phyloP scores from a whole-genome alignment of 2,329 filamentous ascomycete genomes.

The Pseudogymnoascus sp. region DNA sequence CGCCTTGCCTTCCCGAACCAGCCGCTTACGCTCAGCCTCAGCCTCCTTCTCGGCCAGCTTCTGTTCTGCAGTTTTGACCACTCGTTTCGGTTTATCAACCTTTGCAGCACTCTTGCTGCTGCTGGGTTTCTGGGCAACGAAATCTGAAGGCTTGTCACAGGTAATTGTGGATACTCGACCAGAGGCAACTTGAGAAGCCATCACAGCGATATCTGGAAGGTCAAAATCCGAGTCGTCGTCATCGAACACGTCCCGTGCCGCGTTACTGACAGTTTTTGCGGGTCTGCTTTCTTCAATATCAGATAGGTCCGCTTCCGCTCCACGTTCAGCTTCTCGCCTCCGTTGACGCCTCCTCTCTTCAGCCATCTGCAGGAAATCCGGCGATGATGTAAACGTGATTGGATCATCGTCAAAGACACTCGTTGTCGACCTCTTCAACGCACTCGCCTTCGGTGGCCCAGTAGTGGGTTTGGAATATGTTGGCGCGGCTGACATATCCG shows the following conservation, averaged over 20 bases:
- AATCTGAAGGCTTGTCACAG: not conserved
- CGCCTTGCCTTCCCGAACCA: constrained; percentile 52
- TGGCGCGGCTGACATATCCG: constrained; percentile 31
- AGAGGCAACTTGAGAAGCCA: constrained; percentile 5
- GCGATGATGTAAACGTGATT: constrained; percentile 25
- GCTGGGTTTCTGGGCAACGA: constrained; percentile 12
- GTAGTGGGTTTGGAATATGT: constrained; percentile 19
- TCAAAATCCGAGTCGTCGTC: constrained; percentile 14
- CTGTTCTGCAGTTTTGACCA: not conserved
- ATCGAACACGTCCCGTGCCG: not conserved
- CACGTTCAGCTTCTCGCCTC: constrained; percentile 12
- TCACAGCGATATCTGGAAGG: constrained; percentile 12
- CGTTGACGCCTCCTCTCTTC: constrained; percentile 9
- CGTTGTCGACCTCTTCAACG: constrained; percentile 30
- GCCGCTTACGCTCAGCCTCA: constrained; percentile 48
- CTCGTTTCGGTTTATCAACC: not conserved
- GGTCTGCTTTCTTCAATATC: constrained; percentile 9
- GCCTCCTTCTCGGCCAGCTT: constrained; percentile 17
- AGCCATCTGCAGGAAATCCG: constrained; percentile 18
- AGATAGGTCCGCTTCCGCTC: not conserved
- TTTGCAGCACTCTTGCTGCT: constrained; percentile 16
- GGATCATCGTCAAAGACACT: constrained; percentile 20
- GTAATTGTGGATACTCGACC: constrained; percentile 1
- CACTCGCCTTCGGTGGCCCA: constrained; percentile 15
- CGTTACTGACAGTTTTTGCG: not conserved